These are phyloP conservation scores for Mollisiaceae sp. DNA, from an alignment of 2,329 filamentous ascomycete species.

Conservation along the genomic window DNA sequence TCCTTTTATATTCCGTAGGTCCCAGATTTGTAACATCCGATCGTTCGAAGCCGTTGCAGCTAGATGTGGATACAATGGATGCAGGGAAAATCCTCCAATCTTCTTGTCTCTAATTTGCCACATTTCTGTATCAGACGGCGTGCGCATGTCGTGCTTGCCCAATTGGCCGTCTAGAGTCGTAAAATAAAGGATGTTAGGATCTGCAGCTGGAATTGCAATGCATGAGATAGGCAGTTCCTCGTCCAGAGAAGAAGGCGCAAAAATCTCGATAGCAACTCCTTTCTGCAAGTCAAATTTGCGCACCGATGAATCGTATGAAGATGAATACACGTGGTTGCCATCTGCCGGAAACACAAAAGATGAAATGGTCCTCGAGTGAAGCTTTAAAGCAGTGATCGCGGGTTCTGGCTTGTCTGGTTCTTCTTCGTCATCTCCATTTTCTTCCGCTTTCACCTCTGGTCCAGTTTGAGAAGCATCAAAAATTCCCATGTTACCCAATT, in stretches of 20 bases:
- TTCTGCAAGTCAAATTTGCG: slow-evolving; percentile 84
- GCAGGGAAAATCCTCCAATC: slow-evolving; percentile 89
- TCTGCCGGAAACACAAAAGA: slow-evolving; percentile 80
- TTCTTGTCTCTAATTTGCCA: slow-evolving; percentile 89
- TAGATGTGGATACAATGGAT: slow-evolving; percentile 80
- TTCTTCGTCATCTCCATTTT: slow-evolving; percentile 69
- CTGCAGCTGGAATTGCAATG: slow-evolving; percentile 74
- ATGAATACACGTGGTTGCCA: slow-evolving; percentile 76
- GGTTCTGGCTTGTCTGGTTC: slow-evolving; percentile 72
- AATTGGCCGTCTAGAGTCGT: slow-evolving; percentile 83
- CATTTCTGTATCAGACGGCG: slow-evolving; percentile 62
- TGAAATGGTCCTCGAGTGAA: slow-evolving; percentile 86
- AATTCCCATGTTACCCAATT: slow-evolving; percentile 86
- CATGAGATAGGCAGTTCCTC: slow-evolving; percentile 83
- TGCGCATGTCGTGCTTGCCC: slow-evolving; percentile 79
- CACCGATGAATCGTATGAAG: slow-evolving; percentile 93
- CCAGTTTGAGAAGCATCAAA: slow-evolving; percentile 83
- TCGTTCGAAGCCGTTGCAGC: slow-evolving; percentile 90
- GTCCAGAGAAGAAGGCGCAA: slow-evolving; percentile 70
- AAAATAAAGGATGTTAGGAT: slow-evolving; percentile 81
- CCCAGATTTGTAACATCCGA: slow-evolving; percentile 90
- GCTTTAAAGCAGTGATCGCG: slow-evolving; percentile 86
- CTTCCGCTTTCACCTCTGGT: slow-evolving; percentile 56
- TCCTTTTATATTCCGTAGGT: slow-evolving; percentile 77
- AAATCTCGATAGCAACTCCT: slow-evolving; percentile 80